Evolutionary conservation across 331 rosid genomes (phyloP), one percentile per base, ranked within the genome.

Genomic region (Malus hybrid): DNA sequence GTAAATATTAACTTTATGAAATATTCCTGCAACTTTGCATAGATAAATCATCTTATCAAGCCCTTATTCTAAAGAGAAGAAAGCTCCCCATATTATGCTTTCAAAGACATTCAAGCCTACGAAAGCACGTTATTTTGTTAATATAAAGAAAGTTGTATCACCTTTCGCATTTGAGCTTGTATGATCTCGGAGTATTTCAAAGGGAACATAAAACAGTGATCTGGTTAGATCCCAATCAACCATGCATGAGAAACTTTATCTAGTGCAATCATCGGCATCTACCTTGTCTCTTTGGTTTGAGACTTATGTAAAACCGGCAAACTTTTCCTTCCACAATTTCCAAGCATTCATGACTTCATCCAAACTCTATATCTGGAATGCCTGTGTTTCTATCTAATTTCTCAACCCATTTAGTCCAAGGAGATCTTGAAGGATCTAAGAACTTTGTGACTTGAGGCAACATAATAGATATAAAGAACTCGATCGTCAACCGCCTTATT

Each of bases 161-260:
- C 99, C 97, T 89, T 91, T 85, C 56, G 93, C 97, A 54, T 89
- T 83, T 55, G 92, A 79, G 80, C 61, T 86, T 71, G 79, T 61
- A 87, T 90, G 97, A 70, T 96, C 97, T 12, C 92, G 87, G n/a
- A 89, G 90, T 80, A 90, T 89, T 84, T 92, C 90, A 73, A 94
- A 69, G 6, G 97, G 97, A 75, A 88, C 96, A 70, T 86, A 36
- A 90, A 93, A 72, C 91, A 96, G 85, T 94, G 84, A 80, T 94
- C 85, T 3, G n/a, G 69, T 93, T 91, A 73, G 33, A 61, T 6
- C 31, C 16, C 18, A 27, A 60, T 60, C 5, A 64, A 7, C 46
- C 46, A 39, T 42, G 48, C 76, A 56, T 55, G 66, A 19, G 31
- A 54, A 71, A 11, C 14, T 33, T 28, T 29, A 32, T 33, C 46